Base-by-base conservation (phyloP, 2,329 filamentous ascomycete species). In the Claviceps capensis region DNA sequence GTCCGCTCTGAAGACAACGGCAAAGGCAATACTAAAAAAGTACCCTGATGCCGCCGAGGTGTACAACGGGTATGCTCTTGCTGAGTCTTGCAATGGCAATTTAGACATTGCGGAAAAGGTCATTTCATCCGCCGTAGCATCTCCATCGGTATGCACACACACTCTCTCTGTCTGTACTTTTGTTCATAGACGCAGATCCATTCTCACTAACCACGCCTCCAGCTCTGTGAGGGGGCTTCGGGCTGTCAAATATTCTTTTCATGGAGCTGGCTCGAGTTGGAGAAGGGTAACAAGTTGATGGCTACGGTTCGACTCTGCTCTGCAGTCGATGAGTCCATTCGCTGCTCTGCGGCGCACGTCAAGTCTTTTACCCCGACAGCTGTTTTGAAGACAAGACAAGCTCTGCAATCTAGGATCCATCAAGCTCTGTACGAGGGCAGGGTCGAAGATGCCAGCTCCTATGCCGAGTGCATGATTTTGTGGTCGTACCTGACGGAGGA, bases 61-160 rank as follows among this genome's bases (percentile, higher is more conserved):
- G 0, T 96, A 94, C 66, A 85, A 88, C 58, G 80, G 82, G 0
- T 95, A 91, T 61, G 87, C 85, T 0, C 67, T 88, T 14, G 79
- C 88, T 3, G 87, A 95, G 65, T 74, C 69, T 57, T 70, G 72
- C 1, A 75, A 75, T 34, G 78, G 74, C 0, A 82, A 84, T 23
- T 58, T 62, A 1, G 72, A 78, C 0, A 70, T 79, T 47, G 82
- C 85, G 4, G 69, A 73, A 22, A 81, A 79, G 49, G 81, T 93
- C 0, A 77, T 91, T 59, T 64, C 73, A 1, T 83, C 84, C 1
- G 83, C 87, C 1, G 70, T 88, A 3, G 53, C 60, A 34, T 59
- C 68, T 11, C 51, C 61, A 9, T 58, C 60, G 43, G 68, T 69
- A 58, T 59, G 65, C n/a, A 9, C n/a, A n/a, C 40, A 9, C 19